Evolutionary conservation across 768 basidiomycete genomes (phyloP).

Genomic region (Filobasidium floriforme): DNA sequence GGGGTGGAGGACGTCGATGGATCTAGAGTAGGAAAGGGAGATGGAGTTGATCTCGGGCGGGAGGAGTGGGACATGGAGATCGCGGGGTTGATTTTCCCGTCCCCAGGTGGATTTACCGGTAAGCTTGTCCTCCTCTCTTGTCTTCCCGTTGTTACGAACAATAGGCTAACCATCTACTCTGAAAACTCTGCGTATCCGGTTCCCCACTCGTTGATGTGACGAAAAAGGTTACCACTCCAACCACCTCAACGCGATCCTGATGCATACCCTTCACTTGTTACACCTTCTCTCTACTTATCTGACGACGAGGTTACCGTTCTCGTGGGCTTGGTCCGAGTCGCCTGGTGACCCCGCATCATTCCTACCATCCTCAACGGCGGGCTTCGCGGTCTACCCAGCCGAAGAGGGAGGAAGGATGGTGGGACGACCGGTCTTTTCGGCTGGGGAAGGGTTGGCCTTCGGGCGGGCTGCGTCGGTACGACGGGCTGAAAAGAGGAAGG

Average conservation of each 20-base stretch:
- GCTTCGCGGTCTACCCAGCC: too few species aligned
- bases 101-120: slow-evolving; percentile 10
- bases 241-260: slow-evolving; percentile 33
- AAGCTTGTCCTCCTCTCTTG: neutral
- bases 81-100: slow-evolving; percentile 27
- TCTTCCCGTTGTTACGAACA: neutral
- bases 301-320: slow-evolving; percentile 35
- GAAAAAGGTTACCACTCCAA: neutral
- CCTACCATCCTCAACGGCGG: too few species aligned
- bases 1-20: neutral
- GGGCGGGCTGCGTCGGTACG: too few species aligned
- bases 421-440: neutral
- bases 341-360: too few species aligned
- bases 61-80: slow-evolving; percentile 28
- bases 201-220: too few species aligned
- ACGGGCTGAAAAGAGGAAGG: too few species aligned
- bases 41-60: neutral
- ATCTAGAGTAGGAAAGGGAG: neutral
- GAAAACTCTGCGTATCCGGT: too few species aligned
- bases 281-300: slow-evolving; percentile 37
- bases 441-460: too few species aligned
- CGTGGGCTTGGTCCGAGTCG: slow-evolving; percentile 19
- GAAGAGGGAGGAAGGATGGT: neutral
- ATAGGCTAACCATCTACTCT: too few species aligned
- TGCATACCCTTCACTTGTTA: slow-evolving; percentile 36